Evolutionary conservation across 1,284 basidiomycete genomes (phyloP), one percentile per base, ranked within the genome.

Genomic region (Malassezia restricta): DNA sequence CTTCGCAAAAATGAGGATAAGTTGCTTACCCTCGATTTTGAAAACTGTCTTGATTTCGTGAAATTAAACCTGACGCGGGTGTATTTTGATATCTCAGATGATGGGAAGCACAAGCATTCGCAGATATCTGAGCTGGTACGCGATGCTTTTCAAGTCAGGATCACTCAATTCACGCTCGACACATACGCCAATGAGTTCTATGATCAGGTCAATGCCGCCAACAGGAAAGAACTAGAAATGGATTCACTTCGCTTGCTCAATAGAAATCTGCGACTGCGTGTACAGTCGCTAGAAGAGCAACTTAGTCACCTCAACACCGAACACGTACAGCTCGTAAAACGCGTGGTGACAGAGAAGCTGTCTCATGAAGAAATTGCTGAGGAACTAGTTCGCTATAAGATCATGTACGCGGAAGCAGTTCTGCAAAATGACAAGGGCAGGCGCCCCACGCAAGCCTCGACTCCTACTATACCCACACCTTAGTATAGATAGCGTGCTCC

Each of bases 1-100:
- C 77, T 98, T 51, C 82, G 84, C 68, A 86, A 85, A 71, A 94
- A 91, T 64, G 92, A 98, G 74, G 83, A 85, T 12, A 32, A 30
- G 30, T 47, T 73, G 15, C 50, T 73, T 24, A 49, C 49, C 24
- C 47, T 70, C 20, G 39, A 43, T 8, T 71, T 71, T 54, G 70
- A 73, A 30, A 49, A 57, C 6, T 62, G 60, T 28, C 56, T 71
- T 3, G 44, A 60, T 15, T 68, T 65, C 44, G 43, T 73, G 30
- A 68, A 68, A 46, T 45, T 60, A 30, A 37, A 58, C 11, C 46
- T 72, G n/a, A 64, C 67, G 30, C 66, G 69, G 28, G 55, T 49
- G 15, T 72, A 72, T 44, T 45, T 30, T 31, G 47, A 20, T 20
- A 27, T 20, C 40, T 6, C 29, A 24, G 30, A 20, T 7, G 27